Evolutionary conservation across 495 filamentous ascomycete species (phyloP).

Genomic region (Usnea hakonensis): DNA sequence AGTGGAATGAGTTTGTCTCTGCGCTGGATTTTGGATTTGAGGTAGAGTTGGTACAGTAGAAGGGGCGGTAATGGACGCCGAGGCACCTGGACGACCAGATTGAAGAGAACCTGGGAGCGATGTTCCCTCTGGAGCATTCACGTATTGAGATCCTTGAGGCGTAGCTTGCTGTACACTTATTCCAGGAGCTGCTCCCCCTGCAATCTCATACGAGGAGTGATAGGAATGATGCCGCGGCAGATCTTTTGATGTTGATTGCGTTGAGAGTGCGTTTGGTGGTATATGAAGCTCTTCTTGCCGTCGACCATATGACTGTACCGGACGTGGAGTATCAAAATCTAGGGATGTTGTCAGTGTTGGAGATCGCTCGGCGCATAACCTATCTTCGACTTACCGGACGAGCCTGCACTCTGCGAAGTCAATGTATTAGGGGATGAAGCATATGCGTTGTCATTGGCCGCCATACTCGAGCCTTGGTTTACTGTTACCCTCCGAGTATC

Average conservation of each 20-base stretch:
- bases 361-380: background rate
- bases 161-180: conserved; percentile 62
- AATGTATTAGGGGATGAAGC: background rate
- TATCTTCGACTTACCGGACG: conserved; percentile 9
- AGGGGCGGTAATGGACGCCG: conserved; percentile 65
- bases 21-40: conserved; percentile 45
- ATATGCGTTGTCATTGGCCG: conserved; percentile 7
- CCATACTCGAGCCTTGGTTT: background rate
- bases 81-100: conserved; percentile 58
- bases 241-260: conserved; percentile 32
- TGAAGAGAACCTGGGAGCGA: conserved; percentile 65
- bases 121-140: conserved; percentile 28
- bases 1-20: conserved; percentile 56
- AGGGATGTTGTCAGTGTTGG: conserved; percentile 41
- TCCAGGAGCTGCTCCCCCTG: conserved; percentile 44
- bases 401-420: conserved; percentile 4
- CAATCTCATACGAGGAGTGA: conserved; percentile 43
- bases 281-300: conserved; percentile 74
- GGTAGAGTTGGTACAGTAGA: conserved; percentile 63
- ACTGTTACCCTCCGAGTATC: background rate
- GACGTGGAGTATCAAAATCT: conserved; percentile 48
- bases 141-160: conserved; percentile 52
- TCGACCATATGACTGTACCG: conserved; percentile 43
- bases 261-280: conserved; percentile 46
- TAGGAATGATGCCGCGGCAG: conserved; percentile 45